These are phyloP conservation scores for Phytopythium ostracodes DNA, from an alignment of 352 stramenopile genomes.

Conservation along the genomic window DNA sequence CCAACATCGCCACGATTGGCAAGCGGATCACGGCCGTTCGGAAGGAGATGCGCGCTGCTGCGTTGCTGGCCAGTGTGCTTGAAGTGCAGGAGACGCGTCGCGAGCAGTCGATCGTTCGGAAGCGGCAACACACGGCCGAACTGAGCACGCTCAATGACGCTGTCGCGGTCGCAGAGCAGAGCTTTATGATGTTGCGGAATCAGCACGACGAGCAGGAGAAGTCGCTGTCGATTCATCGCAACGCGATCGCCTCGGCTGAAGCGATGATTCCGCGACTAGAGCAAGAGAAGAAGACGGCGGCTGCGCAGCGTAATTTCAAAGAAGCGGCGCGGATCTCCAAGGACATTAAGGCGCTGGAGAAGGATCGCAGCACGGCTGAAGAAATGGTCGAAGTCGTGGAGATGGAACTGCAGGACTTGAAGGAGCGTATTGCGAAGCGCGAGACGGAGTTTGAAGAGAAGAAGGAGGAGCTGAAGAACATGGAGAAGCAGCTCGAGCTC, in stretches of 20 bases:
- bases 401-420: slow-evolving; percentile 79
- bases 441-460: slow-evolving; percentile 69
- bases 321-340: slow-evolving; percentile 82
- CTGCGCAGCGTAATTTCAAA: slow-evolving; percentile 83
- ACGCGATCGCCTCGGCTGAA: slow-evolving; percentile 76
- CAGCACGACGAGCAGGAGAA: slow-evolving; percentile 78
- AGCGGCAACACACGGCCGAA: slow-evolving; percentile 72
- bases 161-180: slow-evolving; percentile 68
- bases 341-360: slow-evolving; percentile 84
- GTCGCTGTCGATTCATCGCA: slow-evolving; percentile 66
- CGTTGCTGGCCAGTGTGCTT: slow-evolving; percentile 55
- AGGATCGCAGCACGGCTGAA: slow-evolving; percentile 72
- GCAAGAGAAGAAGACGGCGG: slow-evolving; percentile 75
- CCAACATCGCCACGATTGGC: slow-evolving; percentile 42
- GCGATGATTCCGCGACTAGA: slow-evolving; percentile 76
- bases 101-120: slow-evolving; percentile 60
- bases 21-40: slow-evolving; percentile 58
- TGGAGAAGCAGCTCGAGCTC: slow-evolving; percentile 75
- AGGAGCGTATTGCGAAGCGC: slow-evolving; percentile 68
- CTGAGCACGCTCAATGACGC: slow-evolving; percentile 66
- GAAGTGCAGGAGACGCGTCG: slow-evolving; percentile 71
- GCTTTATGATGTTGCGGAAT: slow-evolving; percentile 64
- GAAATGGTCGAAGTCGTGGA: slow-evolving; percentile 81
- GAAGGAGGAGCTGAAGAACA: slow-evolving; percentile 66
- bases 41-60: slow-evolving; percentile 66